A percentile compares a stretch with the other conserved stretches of the same genome.
Evolutionary conservation across 2,329 filamentous ascomycete genomes (phyloP).

Genomic region (Magnaporthiopsis incrustans): DNA sequence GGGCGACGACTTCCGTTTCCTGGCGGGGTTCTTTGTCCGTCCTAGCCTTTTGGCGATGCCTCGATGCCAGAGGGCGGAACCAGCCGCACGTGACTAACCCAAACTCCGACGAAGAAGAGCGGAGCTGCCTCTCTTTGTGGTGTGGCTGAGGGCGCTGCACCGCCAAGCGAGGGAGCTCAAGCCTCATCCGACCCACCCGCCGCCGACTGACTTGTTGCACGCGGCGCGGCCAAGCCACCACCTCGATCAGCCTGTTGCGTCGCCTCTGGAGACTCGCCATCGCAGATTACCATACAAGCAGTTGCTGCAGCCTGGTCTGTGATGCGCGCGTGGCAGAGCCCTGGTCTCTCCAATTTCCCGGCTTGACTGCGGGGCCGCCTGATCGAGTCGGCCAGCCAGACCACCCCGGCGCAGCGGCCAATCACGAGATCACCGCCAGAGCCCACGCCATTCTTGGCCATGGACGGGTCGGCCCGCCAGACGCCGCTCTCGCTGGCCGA

Average conservation of each 20-base stretch:
- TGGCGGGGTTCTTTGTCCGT: background rate
- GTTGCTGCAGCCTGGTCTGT: background rate
- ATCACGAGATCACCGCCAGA: background rate
- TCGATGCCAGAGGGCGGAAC: too few species aligned
- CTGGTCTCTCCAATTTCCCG: background rate
- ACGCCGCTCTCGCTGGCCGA: background rate
- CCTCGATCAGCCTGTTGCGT: background rate
- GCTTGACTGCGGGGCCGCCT: background rate
- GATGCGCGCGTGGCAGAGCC: background rate
- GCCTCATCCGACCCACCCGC: background rate
- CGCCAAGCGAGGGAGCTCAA: background rate
- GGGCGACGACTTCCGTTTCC: background rate
- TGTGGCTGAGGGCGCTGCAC: background rate
- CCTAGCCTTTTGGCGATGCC: background rate
- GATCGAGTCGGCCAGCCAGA: background rate
- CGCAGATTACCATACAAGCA: background rate
- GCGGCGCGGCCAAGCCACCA: background rate
- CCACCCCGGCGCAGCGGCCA: background rate
- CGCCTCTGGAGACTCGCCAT: background rate
- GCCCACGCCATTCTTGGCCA: background rate
- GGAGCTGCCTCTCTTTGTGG: background rate
- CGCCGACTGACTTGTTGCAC: background rate
- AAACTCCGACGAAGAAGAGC: background rate
- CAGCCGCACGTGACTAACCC: background rate
- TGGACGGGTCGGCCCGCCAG: background rate